These are phyloP conservation scores for Anthracocystis walkeri DNA, from an alignment of 1,284 basidiomycete genomes.

Conservation along the genomic window DNA sequence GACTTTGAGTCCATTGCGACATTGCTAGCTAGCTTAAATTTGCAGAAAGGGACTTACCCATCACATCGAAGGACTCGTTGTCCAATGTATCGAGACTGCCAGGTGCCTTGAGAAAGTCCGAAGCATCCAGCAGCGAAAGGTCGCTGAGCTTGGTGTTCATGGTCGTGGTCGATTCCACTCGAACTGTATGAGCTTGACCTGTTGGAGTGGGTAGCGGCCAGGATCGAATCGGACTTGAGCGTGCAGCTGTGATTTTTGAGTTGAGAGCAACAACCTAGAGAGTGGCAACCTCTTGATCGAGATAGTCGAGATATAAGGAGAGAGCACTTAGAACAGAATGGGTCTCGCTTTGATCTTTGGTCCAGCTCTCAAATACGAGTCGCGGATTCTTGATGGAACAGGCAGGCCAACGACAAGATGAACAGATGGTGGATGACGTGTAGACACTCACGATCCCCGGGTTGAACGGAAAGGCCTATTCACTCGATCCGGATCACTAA, in stretches of 20 bases:
- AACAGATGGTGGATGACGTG: conserved; percentile 11
- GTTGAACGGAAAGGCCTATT: conserved; percentile 1
- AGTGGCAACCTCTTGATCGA: neutral
- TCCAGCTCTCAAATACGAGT: neutral
- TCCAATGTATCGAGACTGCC: conserved; percentile 31
- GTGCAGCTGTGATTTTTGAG: neutral
- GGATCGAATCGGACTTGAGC: conserved; percentile 5
- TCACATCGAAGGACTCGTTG: conserved; percentile 45
- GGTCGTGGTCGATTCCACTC: conserved; percentile 5
- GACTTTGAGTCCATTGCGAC: neutral
- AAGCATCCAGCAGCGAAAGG: conserved; percentile 43
- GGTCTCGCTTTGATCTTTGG: neutral
- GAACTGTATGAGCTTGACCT: neutral
- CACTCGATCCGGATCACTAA: conserved; percentile 2
- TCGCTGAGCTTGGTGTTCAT: conserved; percentile 58
- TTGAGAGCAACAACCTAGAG: conserved; percentile 7
- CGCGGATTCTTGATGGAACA: neutral
- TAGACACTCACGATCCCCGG: conserved; percentile 4
- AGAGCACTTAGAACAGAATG: too few relatives aligned
- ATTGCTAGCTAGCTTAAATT: neutral
- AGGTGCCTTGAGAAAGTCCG: conserved; percentile 61
- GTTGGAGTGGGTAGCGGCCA: neutral
- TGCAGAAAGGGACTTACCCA: conserved; percentile 27
- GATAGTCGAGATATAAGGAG: neutral
- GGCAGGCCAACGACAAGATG: neutral